Base-by-base conservation (phyloP, 306 rosid species). In the Begonia loranthoides region DNA sequence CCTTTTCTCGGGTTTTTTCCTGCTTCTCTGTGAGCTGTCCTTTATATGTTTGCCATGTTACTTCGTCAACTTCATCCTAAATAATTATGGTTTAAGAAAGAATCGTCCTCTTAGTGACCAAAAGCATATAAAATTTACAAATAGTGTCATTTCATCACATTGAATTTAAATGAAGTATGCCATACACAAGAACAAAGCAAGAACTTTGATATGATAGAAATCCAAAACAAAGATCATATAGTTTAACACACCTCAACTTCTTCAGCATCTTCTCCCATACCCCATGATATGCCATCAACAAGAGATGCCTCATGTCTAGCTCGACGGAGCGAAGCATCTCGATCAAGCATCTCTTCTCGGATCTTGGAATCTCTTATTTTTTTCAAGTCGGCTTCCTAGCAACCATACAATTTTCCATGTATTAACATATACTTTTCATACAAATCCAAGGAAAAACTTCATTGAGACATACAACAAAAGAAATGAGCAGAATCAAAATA, bases 261-360 rank as follows among this genome's bases (percentile, higher is more conserved):
- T 72, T 90, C 97, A 53, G 95, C 97, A 82, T 90, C 97, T 67
- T 90, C 97, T 33, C 84, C 81, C 95, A 90, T 82, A 60, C 97
- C 97, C 95, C 97, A 90, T 16, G 95, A 90, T 60, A 85, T 58
- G 60, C 97, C 97, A 64, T 82, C 97, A 59, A 79, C 83, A 66
- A 63, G 70, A 60, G 87, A 79, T 57, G 95, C 79, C 78, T 82
- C 85, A 41, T 34, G 61, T 63, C 74, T 78, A 44, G 97, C 97
- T 63, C 97, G 87, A 55, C 43, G 85, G 61, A 89, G 87, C 46
- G 97, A 89, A 77, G 97, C 94, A 76, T 89, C 94, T 67, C 59
- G 84, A 62, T 89, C 97, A 49, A 59, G 63, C 52, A 78, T 36
- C 48, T 73, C 71, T 59, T 79, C 95, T 8, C 63, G 82, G 48